These are phyloP conservation scores for Cladosporium velox DNA, from an alignment of 2,329 filamentous ascomycete genomes.

Conservation along the genomic window DNA sequence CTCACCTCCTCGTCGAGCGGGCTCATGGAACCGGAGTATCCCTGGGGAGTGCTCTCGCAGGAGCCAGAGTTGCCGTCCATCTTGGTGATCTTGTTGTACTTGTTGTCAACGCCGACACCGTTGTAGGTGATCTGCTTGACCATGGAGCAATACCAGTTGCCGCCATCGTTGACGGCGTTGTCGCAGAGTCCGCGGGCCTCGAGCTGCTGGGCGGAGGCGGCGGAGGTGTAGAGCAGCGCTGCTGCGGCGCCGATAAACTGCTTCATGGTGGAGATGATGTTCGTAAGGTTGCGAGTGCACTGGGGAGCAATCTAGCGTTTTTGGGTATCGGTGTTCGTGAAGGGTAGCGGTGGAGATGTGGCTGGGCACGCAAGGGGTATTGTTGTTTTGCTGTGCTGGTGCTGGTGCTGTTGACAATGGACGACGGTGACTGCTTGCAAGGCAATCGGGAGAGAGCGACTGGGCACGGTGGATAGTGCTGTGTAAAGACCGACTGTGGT, in stretches of 20 bases:
- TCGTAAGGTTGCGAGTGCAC: constrained; percentile 19
- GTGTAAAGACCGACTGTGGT: constrained; percentile 20
- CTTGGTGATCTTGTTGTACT: constrained; percentile 63
- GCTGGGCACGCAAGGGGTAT: constrained; percentile 19
- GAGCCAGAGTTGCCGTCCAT: constrained; percentile 59
- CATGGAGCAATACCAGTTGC: constrained; percentile 67
- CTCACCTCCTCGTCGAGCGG: constrained; percentile 72
- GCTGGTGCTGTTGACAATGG: background rate
- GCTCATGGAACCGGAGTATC: constrained; percentile 63
- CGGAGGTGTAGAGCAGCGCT: constrained; percentile 34
- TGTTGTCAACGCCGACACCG: constrained; percentile 48
- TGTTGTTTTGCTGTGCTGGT: constrained; percentile 4
- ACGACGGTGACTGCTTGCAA: constrained; percentile 10
- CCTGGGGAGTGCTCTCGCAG: constrained; percentile 56
- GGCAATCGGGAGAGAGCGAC: constrained; percentile 20
- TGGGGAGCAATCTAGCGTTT: constrained; percentile 10
- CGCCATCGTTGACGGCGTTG: constrained; percentile 39
- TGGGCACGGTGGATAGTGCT: constrained; percentile 5
- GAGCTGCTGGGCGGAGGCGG: constrained; percentile 27
- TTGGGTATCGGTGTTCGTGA: constrained; percentile 17
- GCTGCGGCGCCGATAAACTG: constrained; percentile 34
- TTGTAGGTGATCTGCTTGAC: constrained; percentile 69
- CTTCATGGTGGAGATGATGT: constrained; percentile 33
- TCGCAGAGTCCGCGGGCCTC: constrained; percentile 30
- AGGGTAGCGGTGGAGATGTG: background rate